Conservation (phyloP, 768 basidiomycete species). For the Naganishia vaughanmartiniae region DNA sequence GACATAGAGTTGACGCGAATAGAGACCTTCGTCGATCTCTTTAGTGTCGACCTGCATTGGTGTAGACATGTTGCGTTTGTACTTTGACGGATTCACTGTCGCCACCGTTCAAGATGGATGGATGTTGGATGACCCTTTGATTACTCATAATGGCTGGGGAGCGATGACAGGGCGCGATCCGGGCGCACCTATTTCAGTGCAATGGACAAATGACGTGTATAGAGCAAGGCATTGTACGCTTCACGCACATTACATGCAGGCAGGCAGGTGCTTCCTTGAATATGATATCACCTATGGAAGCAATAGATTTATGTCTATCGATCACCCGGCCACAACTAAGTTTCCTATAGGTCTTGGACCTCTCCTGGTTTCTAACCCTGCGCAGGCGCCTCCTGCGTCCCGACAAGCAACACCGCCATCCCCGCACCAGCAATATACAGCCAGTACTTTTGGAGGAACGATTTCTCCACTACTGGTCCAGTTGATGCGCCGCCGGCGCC, state of each 20-base stretch:
- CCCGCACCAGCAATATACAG: constrained; percentile 66
- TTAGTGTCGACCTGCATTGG: constrained; percentile 39
- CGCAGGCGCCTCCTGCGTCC: constrained; percentile 6
- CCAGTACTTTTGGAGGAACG: constrained; percentile 88
- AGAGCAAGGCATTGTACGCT: not conserved
- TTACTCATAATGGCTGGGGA: not conserved
- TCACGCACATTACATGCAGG: too few species aligned
- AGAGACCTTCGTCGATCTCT: constrained; percentile 81
- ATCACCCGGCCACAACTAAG: too few species aligned
- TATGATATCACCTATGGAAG: too few species aligned
- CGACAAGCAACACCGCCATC: constrained; percentile 1
- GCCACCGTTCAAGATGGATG: not conserved
- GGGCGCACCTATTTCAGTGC: not conserved
- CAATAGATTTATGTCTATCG: too few species aligned
- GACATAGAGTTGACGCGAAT: constrained; percentile 94
- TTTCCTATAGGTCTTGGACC: too few species aligned
- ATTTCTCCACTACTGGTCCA: constrained; percentile 58
- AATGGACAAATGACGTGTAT: not conserved
- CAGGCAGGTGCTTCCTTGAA: too few species aligned
- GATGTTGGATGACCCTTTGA: not conserved
- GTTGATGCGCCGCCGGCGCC: not conserved
- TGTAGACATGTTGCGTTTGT: constrained; percentile 10
- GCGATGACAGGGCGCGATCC: not conserved
- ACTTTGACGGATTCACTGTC: not conserved
- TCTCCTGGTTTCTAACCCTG: not conserved